Conservation (phyloP, 768 basidiomycete species). For the Pulveroboletus sp. region DNA sequence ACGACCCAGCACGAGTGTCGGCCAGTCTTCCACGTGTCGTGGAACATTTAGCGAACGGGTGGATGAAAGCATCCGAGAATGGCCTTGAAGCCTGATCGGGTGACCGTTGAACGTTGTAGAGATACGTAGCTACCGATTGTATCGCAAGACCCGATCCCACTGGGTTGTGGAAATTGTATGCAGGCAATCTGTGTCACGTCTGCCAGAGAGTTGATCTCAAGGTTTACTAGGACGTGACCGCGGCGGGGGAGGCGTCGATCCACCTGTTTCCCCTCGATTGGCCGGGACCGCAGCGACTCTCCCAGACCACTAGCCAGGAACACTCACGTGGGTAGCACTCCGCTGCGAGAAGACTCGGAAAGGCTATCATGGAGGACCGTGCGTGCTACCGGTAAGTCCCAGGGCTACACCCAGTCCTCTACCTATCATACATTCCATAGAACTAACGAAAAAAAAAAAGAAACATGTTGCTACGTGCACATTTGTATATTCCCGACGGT, state of each 20-base stretch:
- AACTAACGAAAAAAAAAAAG: neutral
- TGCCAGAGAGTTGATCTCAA: no score
- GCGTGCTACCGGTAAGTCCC: no score
- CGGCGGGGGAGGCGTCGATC: no score
- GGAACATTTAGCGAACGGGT: constrained; percentile 53
- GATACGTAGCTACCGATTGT: neutral
- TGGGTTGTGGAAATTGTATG: neutral
- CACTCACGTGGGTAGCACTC: no score
- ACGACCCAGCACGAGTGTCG: constrained; percentile 42
- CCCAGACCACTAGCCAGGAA: no score
- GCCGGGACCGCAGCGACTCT: no score
- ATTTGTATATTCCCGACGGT: neutral
- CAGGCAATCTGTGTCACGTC: no score
- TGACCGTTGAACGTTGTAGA: neutral
- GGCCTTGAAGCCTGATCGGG: constrained; percentile 33
- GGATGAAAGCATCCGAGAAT: constrained; percentile 65
- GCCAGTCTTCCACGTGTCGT: constrained; percentile 52
- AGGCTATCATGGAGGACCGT: no score
- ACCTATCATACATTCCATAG: neutral
- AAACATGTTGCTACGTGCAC: constrained; percentile 4
- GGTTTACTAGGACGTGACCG: no score
- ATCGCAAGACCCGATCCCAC: neutral
- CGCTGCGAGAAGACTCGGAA: no score
- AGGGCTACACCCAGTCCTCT: no score
- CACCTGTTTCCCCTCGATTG: no score